Base-by-base conservation (phyloP, 306 rosid species). In the Trifolium fragiferum region DNA sequence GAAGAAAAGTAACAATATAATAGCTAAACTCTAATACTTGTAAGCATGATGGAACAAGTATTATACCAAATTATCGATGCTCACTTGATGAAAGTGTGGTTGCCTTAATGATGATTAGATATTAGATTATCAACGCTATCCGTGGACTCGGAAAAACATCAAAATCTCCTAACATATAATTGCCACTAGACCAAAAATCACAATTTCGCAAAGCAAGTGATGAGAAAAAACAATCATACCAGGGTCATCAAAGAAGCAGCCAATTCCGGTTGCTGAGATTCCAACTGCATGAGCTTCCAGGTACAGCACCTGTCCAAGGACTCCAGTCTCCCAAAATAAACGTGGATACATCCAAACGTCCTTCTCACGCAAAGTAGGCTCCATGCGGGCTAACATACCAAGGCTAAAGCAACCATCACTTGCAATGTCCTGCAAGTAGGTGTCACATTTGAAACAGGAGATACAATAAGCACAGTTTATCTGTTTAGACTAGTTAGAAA, bases 301-400 rank as follows among this genome's bases (percentile, higher is more conserved):
- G 82, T 94, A 94, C 87, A 94, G 68, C 76, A 94, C 96, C 84
- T 94, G 97, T 77, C 98, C 97, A 23, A 91, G 91, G 76, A 92
- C 95, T 68, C 98, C 98, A 57, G 96, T 94, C 86, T 94, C 98
- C 98, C 98, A 94, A 84, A 94, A 94, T 68, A 94, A 82, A 30
- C 95, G 91, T 80, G 97, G 97, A 86, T 94, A 94, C 96, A 94
- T 91, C 90, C 88, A 88, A 13, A 66, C 75, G 8, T 82, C 78
- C 72, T 87, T 90, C 80, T 87, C 86, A 2, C 73, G 88, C 82
- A 91, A 76, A 4, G 84, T 55, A 47, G 93, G 87, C 78, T 87
- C 87, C 66, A 88, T 89, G 15, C 74, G 93, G 73, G 97, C 96
- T 81, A 94, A 61, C 98, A 94, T 90, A 76, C 97, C 96, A 68